phyloP scores from a whole-genome alignment of 164 flowering plant species.

The Annona cherimola region DNA sequence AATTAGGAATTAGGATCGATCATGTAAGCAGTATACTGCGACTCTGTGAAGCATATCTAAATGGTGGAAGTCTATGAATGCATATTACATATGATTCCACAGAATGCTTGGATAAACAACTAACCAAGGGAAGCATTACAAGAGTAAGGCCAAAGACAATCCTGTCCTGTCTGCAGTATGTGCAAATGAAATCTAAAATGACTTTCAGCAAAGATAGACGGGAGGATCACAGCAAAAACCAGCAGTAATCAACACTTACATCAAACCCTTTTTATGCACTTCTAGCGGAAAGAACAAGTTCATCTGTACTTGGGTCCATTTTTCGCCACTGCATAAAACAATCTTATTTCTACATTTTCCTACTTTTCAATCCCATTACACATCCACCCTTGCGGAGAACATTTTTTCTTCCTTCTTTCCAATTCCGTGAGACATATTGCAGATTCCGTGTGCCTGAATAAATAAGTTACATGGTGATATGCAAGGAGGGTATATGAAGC shows the following conservation, averaged over 20 bases:
- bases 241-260: not conserved
- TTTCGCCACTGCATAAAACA: no score
- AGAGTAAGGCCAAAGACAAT: no score
- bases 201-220: not conserved
- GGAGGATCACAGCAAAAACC: not conserved
- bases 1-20: no score
- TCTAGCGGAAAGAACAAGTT: not conserved
- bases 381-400: not conserved
- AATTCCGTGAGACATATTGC: constrained; percentile 74
- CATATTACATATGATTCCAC: no score
- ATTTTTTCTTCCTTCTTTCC: constrained; percentile 70
- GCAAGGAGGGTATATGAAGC: not conserved
- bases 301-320: not conserved
- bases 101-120: no score
- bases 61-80: no score
- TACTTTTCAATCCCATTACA: no score
- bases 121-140: no score
- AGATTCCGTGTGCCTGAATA: constrained; percentile 61
- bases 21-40: no score
- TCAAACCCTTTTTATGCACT: not conserved
- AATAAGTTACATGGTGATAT: not conserved
- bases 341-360: no score
- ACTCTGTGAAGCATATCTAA: no score
- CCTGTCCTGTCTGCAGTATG: constrained; percentile 1
- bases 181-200: not conserved